Percentiles rank a stretch among this genome's conserved stretches.
These are phyloP conservation scores for Neopestalotiopsis sp. DNA, from an alignment of 2,329 filamentous ascomycete species.

Conservation along the genomic window DNA sequence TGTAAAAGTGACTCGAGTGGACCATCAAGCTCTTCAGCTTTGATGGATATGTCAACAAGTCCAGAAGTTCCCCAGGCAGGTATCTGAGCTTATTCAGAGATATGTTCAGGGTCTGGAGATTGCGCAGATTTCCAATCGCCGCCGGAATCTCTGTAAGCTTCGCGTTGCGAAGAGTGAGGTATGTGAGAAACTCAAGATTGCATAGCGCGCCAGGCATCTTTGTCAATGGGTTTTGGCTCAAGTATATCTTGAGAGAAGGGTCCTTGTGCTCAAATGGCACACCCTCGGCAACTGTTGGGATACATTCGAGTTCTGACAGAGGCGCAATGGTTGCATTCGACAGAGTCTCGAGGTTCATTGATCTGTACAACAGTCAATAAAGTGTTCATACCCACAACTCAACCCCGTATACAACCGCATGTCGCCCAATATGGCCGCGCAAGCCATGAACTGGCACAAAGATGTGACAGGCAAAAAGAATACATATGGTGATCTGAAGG, in stretches of 20 bases:
- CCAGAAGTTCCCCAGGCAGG: constrained; percentile 68
- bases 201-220: constrained; percentile 66
- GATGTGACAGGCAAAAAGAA: neutral
- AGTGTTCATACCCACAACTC: neutral
- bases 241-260: constrained; percentile 65
- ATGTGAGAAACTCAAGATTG: constrained; percentile 64
- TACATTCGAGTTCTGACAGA: constrained; percentile 58
- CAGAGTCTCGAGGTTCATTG: constrained; percentile 55
- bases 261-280: constrained; percentile 65
- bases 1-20: constrained; percentile 68
- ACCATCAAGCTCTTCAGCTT: constrained; percentile 59
- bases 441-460: neutral
- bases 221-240: constrained; percentile 64
- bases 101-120: constrained; percentile 68
- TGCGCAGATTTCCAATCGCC: constrained; percentile 61
- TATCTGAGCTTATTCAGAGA: constrained; percentile 66
- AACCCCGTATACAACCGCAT: too few species aligned
- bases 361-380: constrained; percentile 32
- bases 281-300: constrained; percentile 59
- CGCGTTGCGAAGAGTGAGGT: constrained; percentile 71
- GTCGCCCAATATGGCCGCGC: too few species aligned
- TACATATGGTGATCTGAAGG: neutral
- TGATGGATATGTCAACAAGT: constrained; percentile 52
- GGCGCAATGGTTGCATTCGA: constrained; percentile 63
- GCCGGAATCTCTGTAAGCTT: constrained; percentile 65